These are phyloP conservation scores for Paramecium caudatum DNA, from an alignment of 73 alveolate species.

Conservation along the genomic window DNA sequence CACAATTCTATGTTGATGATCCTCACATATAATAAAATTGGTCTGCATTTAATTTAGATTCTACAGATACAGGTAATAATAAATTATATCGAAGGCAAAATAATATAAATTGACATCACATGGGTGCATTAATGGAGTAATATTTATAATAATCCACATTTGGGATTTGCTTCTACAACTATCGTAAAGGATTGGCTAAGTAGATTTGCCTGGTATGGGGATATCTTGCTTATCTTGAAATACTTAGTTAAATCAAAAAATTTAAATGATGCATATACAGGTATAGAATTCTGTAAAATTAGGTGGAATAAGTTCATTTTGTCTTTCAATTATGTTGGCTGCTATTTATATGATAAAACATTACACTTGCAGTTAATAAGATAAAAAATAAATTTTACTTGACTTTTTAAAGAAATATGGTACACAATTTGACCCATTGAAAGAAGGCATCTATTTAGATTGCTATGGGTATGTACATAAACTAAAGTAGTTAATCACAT, in stretches of 20 bases:
- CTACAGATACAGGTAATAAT: background rate
- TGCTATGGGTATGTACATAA: slow-evolving; percentile 21
- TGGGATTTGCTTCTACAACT: slow-evolving; percentile 54
- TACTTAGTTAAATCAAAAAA: slow-evolving; percentile 45
- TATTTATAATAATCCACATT: background rate
- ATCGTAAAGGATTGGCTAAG: slow-evolving; percentile 11
- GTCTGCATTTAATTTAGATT: background rate
- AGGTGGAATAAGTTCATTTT: slow-evolving; percentile 68
- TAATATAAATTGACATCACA: slow-evolving; percentile 40
- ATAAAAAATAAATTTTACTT: slow-evolving; percentile 39
- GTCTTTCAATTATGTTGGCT: slow-evolving; percentile 65
- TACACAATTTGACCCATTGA: slow-evolving; percentile 24
- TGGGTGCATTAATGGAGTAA: slow-evolving; percentile 13
- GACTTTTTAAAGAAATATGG: slow-evolving; percentile 55
- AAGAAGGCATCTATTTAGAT: slow-evolving; percentile 36
- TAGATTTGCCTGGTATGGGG: background rate
- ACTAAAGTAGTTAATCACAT: background rate
- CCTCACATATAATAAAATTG: background rate
- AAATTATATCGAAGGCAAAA: background rate
- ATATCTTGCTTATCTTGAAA: slow-evolving; percentile 21
- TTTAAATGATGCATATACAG: slow-evolving; percentile 54
- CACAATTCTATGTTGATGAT: background rate
- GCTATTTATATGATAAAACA: slow-evolving; percentile 44
- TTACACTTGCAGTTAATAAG: background rate
- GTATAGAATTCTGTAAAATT: background rate